Base-by-base conservation (phyloP, 345 rosid species). In the Murraya paniculata region DNA sequence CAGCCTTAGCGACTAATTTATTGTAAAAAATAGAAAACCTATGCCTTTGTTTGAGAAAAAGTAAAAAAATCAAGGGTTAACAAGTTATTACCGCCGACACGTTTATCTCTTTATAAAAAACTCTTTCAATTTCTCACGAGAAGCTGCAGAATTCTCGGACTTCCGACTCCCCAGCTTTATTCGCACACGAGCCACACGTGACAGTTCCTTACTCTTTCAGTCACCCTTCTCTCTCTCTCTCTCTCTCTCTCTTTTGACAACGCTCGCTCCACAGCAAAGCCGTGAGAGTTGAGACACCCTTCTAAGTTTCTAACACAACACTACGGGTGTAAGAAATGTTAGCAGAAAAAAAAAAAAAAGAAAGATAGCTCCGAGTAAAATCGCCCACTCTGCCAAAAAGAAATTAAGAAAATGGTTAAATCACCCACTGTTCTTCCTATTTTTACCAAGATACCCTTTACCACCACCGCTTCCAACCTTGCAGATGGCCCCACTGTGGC, bases 401-500 rank as follows among this genome's bases (percentile, higher is more conserved):
- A 41, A 10, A 41, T 2, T 9, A 9, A 41, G 13, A 9, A 1
- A 9, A 9, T 9, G 13, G 11, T 41, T 2, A 35, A 35, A 35
- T 35, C 38, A 35, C 7, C 38, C 38, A 6, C 7, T 3, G 50
- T 11, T 45, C 50, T 45, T 45, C 50, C 1, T 0, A 45, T 11
- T 45, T 13, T 78, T 70, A 75, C 74, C 1, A 62, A 65, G 62
- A 8, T 38, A 65, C 80, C 80, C 74, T 64, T 70, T 10, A 6
- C 77, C 60, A 16, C 57, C 69, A 45, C 39, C 79, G 25, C 77
- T 33, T 35, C 65, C 50, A 2, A 11, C 50, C 50, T 11, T 45
- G 16, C 2, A 2, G 16, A 10, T 45, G 50, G 50, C 16, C 5
- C 50, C 50, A 13, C 18, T 3, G 5, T 13, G 16, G 50, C 50